Base-by-base conservation (phyloP, 352 stramenopile species). In the Globisporangium orthogonon region DNA sequence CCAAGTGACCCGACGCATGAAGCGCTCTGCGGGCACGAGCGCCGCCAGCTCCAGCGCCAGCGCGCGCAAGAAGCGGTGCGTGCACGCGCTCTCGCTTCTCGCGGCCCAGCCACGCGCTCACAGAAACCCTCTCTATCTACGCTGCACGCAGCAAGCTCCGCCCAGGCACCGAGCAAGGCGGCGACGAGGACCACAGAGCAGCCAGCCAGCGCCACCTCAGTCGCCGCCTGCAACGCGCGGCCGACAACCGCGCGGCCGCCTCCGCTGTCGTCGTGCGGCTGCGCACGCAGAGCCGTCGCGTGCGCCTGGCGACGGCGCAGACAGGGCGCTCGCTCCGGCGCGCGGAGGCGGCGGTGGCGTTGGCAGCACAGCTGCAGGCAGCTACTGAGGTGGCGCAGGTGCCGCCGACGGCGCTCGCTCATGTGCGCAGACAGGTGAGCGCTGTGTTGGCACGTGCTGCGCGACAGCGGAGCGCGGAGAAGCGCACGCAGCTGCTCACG, bases 331-430 rank as follows among this genome's bases (percentile, higher is more conserved):
- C 37, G 37, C 37, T 41, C 37, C 11, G 3, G 11, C 37, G 44
- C 44, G 23, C 44, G 37, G 37, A 23, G 0, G 47, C 47, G 37
- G 10, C 55, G 0, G 18, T 51, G 29, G 57, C 52, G 14, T 50
- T 62, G 30, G 30, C 49, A 11, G 17, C 30, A 18, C 57, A 57
- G 18, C 40, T 62, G n/a, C 40, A 23, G 23, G 31, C 23, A 23
- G 23, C 23, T 23, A 23, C 23, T 23, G 23, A 23, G 23, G 23
- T 23, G 23, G 23, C 23, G 23, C 23, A 23, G 23, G 23, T 23
- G 23, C 23, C 23, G 23, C 23, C 23, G 23, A 23, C 23, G 23
- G 48, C 39, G 17, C 30, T 62, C n/a, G n/a, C 18, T 10, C 30
- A 28, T 7, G 57, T 62, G n/a, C 44, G 49, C 17, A 18, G 33